Conservation (phyloP, 2,329 filamentous ascomycete genomes). For the Eutypa lata region DNA sequence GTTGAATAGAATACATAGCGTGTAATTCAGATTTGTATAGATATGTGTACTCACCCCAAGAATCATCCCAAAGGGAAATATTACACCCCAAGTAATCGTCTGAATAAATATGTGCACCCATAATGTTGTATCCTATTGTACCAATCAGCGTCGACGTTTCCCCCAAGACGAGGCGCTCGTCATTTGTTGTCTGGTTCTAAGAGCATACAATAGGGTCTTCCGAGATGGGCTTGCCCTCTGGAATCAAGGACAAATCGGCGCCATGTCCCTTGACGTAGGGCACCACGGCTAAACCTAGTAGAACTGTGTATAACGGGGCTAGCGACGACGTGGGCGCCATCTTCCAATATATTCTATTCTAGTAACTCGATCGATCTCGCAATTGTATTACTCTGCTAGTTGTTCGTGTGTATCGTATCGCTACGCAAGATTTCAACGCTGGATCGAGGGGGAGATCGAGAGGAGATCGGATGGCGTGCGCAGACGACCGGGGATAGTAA, state of each 20-base stretch:
- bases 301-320: constrained; percentile 11
- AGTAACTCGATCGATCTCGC: not conserved
- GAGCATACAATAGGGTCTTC: constrained; percentile 66
- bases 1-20: not conserved
- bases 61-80: constrained; percentile 95
- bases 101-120: constrained; percentile 94
- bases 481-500: too few relatives aligned
- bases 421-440: too few relatives aligned
- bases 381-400: too few relatives aligned
- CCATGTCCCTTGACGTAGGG: constrained; percentile 40
- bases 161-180: constrained; percentile 1
- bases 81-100: constrained; percentile 81
- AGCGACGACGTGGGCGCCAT: constrained; percentile 12
- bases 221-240: constrained; percentile 68
- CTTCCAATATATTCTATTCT: not conserved
- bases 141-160: constrained; percentile 30
- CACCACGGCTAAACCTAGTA: constrained; percentile 19
- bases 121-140: constrained; percentile 68
- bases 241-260: constrained; percentile 54
- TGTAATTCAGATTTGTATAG: too few relatives aligned
- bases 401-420: too few relatives aligned
- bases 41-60: constrained; percentile 64
- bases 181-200: not conserved
- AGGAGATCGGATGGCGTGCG: too few relatives aligned
- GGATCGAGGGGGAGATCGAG: too few relatives aligned